These are phyloP conservation scores for Glomus cerebriforme DNA, from an alignment of 192 early-diverging fungal species.

Conservation along the genomic window DNA sequence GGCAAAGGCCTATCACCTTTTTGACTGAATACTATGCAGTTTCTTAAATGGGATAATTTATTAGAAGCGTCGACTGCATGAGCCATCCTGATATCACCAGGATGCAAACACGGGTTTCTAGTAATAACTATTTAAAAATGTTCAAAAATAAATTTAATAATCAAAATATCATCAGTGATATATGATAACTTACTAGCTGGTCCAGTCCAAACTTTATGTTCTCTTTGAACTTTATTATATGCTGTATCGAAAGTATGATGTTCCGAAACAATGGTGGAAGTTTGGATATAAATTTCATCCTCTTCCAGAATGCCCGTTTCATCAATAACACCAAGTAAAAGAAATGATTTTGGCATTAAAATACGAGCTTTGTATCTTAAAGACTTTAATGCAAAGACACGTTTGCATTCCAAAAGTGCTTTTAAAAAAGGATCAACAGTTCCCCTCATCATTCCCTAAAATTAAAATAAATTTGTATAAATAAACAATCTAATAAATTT, in stretches of 20 bases:
- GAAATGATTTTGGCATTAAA: constrained; percentile 50
- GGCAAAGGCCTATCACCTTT: constrained; percentile 66
- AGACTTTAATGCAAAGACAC: constrained; percentile 45
- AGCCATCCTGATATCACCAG: constrained; percentile 60
- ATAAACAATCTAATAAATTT: not conserved
- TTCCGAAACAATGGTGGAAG: constrained; percentile 24
- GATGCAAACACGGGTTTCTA: constrained; percentile 67
- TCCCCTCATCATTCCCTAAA: constrained; percentile 39
- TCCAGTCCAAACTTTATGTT: not conserved
- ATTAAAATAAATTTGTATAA: not conserved
- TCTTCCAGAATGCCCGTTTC: constrained; percentile 43
- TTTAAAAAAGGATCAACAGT: constrained; percentile 47
- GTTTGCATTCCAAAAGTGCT: constrained; percentile 47
- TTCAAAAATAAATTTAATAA: not conserved
- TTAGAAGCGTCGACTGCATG: constrained; percentile 50
- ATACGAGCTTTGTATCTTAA: constrained; percentile 56
- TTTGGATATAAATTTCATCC: not conserved
- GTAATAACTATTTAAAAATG: constrained; percentile 39
- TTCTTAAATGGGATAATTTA: constrained; percentile 47
- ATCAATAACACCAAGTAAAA: constrained; percentile 58
- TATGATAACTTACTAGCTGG: not conserved
- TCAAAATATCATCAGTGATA: too few relatives aligned
- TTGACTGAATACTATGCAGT: constrained; percentile 76
- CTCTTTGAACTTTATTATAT: not conserved
- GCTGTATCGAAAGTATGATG: not conserved